Conservation (phyloP, 2,329 filamentous ascomycete genomes). For the Penicillium freii region DNA sequence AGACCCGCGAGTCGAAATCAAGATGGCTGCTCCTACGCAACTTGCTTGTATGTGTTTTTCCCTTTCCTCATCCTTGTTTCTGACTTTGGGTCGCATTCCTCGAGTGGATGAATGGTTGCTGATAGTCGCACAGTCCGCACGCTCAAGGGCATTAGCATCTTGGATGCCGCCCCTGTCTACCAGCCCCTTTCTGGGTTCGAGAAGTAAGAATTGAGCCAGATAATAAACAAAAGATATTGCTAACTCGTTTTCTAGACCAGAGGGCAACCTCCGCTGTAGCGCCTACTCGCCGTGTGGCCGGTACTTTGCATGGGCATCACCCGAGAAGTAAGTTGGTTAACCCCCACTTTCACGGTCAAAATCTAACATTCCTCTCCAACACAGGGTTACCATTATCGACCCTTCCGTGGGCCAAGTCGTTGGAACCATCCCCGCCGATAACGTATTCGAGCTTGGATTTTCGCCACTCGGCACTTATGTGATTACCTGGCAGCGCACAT, state of each 20-base stretch:
- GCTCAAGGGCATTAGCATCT: slow-evolving; percentile 90
- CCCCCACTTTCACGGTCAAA: not conserved
- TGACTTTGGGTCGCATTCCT: not conserved
- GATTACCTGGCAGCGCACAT: slow-evolving; percentile 93
- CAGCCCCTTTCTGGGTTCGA: slow-evolving; percentile 76
- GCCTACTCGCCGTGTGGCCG: slow-evolving; percentile 93
- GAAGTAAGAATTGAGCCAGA: slow-evolving; percentile 40
- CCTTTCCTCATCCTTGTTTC: not conserved
- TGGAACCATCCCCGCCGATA: slow-evolving; percentile 71
- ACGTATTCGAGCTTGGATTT: slow-evolving; percentile 93
- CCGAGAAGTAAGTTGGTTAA: slow-evolving; percentile 58
- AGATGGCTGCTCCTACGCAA: slow-evolving; percentile 86
- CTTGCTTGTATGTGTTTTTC: slow-evolving; percentile 67
- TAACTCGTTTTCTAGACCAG: slow-evolving; percentile 58
- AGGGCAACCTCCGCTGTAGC: slow-evolving; percentile 93
- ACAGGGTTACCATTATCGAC: slow-evolving; percentile 77
- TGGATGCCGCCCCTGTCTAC: slow-evolving; percentile 89
- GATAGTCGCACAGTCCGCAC: slow-evolving; percentile 66
- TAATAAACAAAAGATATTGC: slow-evolving; percentile 6
- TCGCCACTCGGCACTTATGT: slow-evolving; percentile 88
- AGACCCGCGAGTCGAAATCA: slow-evolving; percentile 19
- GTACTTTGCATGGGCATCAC: slow-evolving; percentile 93
- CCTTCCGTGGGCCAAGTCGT: slow-evolving; percentile 72
- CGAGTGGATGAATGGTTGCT: slow-evolving; percentile 17
- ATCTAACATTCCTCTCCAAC: not conserved